These are phyloP conservation scores for Tolypocladium album DNA, from an alignment of 2,329 filamentous ascomycete species.

Conservation along the genomic window DNA sequence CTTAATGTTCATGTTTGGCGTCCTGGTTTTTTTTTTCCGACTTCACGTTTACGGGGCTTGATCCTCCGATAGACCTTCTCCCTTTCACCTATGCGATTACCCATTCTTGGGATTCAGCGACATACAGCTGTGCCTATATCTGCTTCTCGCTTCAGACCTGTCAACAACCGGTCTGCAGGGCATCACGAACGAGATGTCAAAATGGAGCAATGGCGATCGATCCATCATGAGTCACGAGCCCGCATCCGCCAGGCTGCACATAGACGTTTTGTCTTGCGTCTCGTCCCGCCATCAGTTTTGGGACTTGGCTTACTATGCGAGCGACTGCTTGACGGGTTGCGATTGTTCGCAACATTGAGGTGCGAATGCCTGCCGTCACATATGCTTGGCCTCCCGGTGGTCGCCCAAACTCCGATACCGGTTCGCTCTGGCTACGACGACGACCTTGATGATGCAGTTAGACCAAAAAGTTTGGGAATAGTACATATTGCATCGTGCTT, in stretches of 20 bases:
- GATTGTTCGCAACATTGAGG: neutral
- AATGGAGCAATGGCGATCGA: neutral
- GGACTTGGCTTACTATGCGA: neutral
- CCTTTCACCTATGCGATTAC: neutral
- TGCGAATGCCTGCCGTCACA: neutral
- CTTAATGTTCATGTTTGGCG: slow-evolving; percentile 23
- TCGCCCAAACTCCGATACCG: neutral
- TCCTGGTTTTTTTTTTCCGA: slow-evolving; percentile 7
- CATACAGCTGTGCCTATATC: neutral
- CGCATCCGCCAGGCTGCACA: neutral
- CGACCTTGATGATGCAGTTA: slow-evolving; percentile 6
- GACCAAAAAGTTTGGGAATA: slow-evolving; percentile 14
- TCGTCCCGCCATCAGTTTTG: neutral
- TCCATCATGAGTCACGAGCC: neutral
- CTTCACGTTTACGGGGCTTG: neutral
- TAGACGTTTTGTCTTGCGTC: neutral
- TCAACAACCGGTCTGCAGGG: neutral
- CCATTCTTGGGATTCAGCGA: slow-evolving; percentile 12
- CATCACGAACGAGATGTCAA: neutral
- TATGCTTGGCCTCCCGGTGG: neutral
- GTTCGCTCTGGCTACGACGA: slow-evolving; percentile 1
- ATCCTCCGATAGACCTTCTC: slow-evolving; percentile 1
- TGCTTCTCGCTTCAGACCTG: neutral
- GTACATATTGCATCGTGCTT: slow-evolving; percentile 18
- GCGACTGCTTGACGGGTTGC: neutral